A percentile compares a stretch with the other conserved stretches of the same genome.
Conservation (phyloP, 257 asterid species). For the Avicennia marina region DNA sequence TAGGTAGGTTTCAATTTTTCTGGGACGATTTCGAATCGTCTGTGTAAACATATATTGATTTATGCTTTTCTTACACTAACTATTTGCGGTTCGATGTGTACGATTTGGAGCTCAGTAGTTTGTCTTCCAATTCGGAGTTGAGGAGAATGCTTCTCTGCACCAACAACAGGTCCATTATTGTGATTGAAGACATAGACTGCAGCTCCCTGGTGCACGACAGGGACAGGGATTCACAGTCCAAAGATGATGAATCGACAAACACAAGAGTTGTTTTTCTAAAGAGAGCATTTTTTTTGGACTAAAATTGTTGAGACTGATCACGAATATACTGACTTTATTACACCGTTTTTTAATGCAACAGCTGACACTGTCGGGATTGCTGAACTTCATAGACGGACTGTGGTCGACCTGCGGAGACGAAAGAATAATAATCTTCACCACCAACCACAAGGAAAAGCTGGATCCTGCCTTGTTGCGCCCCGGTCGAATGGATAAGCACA, state of each 20-base stretch:
- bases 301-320: not conserved
- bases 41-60: no score
- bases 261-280: slow-evolving; percentile 6
- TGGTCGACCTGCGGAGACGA: slow-evolving; percentile 86
- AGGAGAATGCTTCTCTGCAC: slow-evolving; percentile 59
- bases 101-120: slow-evolving; percentile 59
- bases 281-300: slow-evolving; percentile 22
- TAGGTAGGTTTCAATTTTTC: no score
- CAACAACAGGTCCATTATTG: slow-evolving; percentile 56
- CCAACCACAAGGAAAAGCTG: slow-evolving; percentile 69
- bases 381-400: slow-evolving; percentile 76
- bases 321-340: no score
- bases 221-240: slow-evolving; percentile 9
- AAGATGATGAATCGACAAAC: not conserved
- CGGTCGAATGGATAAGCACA: slow-evolving; percentile 85
- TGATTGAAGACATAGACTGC: slow-evolving; percentile 82
- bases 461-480: slow-evolving; percentile 80
- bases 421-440: slow-evolving; percentile 66
- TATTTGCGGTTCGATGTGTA: slow-evolving; percentile 65
- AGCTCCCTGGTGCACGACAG: slow-evolving; percentile 57
- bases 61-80: no score
- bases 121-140: slow-evolving; percentile 50
- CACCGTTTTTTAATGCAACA: slow-evolving; percentile 21
- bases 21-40: no score
- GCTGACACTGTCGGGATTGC: slow-evolving; percentile 71